A percentile compares a stretch with the other conserved stretches of the same genome.
Conservation (phyloP, 345 rosid genomes). For the Hypericum perforatum region DNA sequence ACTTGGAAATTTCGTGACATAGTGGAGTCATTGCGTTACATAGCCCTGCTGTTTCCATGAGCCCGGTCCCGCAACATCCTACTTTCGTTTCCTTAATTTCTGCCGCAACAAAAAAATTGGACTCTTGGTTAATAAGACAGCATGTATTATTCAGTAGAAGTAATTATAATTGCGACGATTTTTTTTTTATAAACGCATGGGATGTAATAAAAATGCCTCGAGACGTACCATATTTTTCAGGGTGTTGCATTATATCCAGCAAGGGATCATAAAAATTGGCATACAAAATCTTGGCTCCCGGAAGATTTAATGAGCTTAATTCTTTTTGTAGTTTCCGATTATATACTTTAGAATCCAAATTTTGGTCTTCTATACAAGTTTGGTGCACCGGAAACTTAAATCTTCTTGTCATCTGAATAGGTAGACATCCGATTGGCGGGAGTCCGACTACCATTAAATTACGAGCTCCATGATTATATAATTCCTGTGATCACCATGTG, state of each 20-base stretch:
- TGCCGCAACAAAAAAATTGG: too few relatives aligned
- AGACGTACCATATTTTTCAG: constrained; percentile 40
- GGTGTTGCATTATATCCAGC: constrained; percentile 38
- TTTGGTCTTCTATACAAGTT: constrained; percentile 39
- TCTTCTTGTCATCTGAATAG: constrained; percentile 42
- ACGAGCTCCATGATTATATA: constrained; percentile 38
- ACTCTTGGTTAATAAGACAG: too few relatives aligned
- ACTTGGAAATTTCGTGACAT: neutral
- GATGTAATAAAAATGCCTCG: too few relatives aligned
- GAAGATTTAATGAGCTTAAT: constrained; percentile 28
- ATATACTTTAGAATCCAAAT: constrained; percentile 30
- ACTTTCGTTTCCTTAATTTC: neutral
- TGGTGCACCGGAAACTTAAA: constrained; percentile 11
- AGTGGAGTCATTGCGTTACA: neutral
- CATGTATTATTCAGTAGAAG: too few relatives aligned
- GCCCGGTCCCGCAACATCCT: constrained; percentile 1
- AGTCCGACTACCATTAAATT: too few relatives aligned
- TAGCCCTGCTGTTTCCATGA: neutral
- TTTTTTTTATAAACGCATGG: too few relatives aligned
- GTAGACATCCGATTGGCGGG: constrained; percentile 58
- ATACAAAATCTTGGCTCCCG: constrained; percentile 31
- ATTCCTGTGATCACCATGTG: constrained; percentile 19
- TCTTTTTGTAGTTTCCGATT: constrained; percentile 36
- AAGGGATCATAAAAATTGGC: constrained; percentile 33
- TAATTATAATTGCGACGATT: too few relatives aligned